phyloP scores from a whole-genome alignment of 106 monocot genomes.

The Narthecium ossifragum region DNA sequence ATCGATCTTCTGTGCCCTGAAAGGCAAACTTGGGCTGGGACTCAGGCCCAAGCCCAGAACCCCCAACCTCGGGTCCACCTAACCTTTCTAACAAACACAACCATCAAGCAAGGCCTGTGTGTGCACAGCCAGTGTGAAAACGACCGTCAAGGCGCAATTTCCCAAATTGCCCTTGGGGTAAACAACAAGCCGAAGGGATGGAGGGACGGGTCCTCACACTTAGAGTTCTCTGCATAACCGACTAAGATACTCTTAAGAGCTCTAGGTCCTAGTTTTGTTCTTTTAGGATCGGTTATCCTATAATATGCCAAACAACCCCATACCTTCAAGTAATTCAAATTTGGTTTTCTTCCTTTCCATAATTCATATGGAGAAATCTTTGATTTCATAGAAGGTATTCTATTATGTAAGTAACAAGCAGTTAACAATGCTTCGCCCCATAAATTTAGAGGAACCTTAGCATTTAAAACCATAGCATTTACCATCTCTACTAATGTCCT shows the following conservation, averaged over 20 bases:
- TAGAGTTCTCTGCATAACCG: conserved; percentile 6
- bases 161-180: too few species aligned
- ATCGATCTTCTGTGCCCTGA: too few species aligned
- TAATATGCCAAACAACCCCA: conserved; percentile 13
- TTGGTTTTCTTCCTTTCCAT: conserved; percentile 9
- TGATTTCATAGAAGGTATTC: conserved; percentile 2
- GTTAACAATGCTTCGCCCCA: conserved; percentile 13
- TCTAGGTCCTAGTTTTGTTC: conserved; percentile 9
- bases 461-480: conserved; percentile 9
- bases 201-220: too few species aligned
- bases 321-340: not conserved
- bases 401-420: conserved; percentile 12
- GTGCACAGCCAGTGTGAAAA: too few species aligned
- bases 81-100: too few species aligned
- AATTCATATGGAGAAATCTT: not conserved
- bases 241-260: conserved; percentile 3
- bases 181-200: too few species aligned
- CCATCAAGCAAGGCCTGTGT: too few species aligned
- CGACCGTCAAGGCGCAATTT: too few species aligned
- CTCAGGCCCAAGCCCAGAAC: too few species aligned
- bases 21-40: too few species aligned
- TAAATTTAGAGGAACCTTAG: conserved; percentile 10
- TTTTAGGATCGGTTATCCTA: not conserved
- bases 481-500: not conserved
- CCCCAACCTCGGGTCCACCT: too few species aligned